Percentiles rank a stretch among this genome's conserved stretches.
phyloP scores from a whole-genome alignment of 768 basidiomycete species.

The Crepidotus variabilis region DNA sequence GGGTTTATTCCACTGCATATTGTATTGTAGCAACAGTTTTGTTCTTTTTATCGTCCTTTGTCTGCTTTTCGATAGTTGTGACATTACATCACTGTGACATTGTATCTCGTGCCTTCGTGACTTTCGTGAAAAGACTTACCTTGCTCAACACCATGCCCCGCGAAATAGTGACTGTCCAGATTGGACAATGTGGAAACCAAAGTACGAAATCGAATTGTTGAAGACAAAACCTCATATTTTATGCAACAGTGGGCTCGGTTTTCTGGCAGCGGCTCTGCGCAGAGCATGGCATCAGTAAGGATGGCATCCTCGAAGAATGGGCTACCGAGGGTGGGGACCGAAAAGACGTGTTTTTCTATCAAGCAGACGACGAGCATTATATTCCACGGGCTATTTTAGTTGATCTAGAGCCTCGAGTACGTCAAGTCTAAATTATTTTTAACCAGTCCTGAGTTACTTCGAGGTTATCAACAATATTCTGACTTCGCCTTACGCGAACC shows the following conservation, averaged over 20 bases:
- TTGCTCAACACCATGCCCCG: slow-evolving; percentile 54
- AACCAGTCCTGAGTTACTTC: slow-evolving; percentile 9
- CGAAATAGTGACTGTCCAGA: slow-evolving; percentile 79
- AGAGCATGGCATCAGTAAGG: slow-evolving; percentile 95
- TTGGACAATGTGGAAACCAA: slow-evolving; percentile 93
- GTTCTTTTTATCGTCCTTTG: slow-evolving; percentile 24
- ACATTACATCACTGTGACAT: slow-evolving; percentile 13
- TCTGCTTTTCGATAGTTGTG: slow-evolving; percentile 1
- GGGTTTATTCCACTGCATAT: slow-evolving; percentile 63
- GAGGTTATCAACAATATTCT: slow-evolving; percentile 97
- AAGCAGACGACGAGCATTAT: slow-evolving; percentile 99
- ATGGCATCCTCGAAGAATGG: slow-evolving; percentile 96
- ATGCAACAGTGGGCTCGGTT: slow-evolving; percentile 80
- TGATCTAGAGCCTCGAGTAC: slow-evolving; percentile 92
- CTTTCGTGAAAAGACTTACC: slow-evolving; percentile 9
- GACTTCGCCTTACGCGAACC: slow-evolving; percentile 77
- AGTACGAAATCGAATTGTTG: slow-evolving; percentile 42
- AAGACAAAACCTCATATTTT: slow-evolving; percentile 7
- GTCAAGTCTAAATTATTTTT: slow-evolving; percentile 20
- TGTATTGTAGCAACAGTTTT: slow-evolving; percentile 82
- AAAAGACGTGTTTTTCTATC: slow-evolving; percentile 99
- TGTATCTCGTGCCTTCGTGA: slow-evolving; percentile 16
- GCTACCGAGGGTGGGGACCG: slow-evolving; percentile 93
- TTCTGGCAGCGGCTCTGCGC: slow-evolving; percentile 99
- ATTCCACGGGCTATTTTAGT: slow-evolving; percentile 95